Conservation (phyloP, 306 rosid genomes). For the Quercus robur region DNA sequence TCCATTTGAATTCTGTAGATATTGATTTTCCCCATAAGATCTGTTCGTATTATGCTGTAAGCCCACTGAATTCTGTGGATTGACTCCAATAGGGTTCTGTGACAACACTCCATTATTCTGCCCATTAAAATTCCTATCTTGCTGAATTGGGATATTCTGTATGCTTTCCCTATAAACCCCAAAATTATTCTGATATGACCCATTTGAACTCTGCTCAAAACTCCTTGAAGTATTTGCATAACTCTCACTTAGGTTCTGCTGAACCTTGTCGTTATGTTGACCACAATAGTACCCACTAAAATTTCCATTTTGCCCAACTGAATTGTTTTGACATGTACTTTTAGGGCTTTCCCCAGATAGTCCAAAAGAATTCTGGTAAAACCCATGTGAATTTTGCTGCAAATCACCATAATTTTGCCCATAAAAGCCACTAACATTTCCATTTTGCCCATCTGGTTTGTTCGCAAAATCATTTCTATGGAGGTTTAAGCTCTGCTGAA, state of each 20-base stretch:
- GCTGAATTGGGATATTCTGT: neutral
- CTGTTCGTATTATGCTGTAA: too few species aligned
- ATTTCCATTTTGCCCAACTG: neutral
- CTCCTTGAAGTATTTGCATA: neutral
- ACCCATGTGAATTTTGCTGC: neutral
- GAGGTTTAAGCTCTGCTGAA: too few species aligned
- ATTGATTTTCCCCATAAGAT: conserved; percentile 5
- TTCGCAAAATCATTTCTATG: neutral
- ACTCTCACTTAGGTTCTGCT: neutral
- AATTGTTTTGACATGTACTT: neutral
- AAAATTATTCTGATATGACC: neutral
- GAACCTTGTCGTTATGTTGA: neutral
- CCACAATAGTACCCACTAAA: neutral
- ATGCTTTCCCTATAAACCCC: neutral
- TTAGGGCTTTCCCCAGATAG: neutral
- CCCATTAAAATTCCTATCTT: too few species aligned
- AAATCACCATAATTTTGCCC: neutral
- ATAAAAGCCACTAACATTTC: neutral
- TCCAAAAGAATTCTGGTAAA: neutral
- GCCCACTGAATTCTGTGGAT: too few species aligned
- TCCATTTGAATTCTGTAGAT: conserved; percentile 15
- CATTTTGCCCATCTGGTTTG: neutral
- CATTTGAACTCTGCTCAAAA: neutral
- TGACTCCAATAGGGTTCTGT: too few species aligned
- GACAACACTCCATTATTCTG: too few species aligned